phyloP scores from a whole-genome alignment of 768 basidiomycete species.

The Boletus reticulatus region DNA sequence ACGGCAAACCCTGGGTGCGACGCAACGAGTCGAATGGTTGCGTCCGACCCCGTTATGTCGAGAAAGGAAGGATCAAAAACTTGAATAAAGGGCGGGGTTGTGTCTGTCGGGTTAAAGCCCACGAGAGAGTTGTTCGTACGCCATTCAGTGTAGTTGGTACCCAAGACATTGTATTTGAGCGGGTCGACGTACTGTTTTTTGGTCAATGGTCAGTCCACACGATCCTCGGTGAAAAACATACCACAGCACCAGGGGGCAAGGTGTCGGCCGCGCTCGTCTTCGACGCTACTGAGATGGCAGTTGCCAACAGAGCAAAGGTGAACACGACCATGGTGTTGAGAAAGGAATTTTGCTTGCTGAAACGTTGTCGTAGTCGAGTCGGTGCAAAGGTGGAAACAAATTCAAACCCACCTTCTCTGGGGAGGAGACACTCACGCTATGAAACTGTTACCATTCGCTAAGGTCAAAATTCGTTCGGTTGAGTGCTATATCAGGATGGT shows the following conservation, averaged over 20 bases:
- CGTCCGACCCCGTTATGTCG: conserved; percentile 51
- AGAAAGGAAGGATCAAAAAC: conserved; percentile 55
- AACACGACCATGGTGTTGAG: not conserved
- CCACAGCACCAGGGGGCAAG: conserved; percentile 24
- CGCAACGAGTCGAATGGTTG: conserved; percentile 60
- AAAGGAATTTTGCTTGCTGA: not conserved
- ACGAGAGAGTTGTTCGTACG: conserved; percentile 36
- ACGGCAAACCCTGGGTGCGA: conserved; percentile 65
- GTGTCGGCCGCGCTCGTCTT: not conserved
- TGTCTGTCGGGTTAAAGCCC: conserved; percentile 62
- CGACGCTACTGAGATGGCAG: not conserved
- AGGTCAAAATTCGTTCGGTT: too few relatives aligned
- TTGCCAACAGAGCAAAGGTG: conserved; percentile 1
- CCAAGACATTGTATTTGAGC: conserved; percentile 49
- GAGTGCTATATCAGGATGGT: too few relatives aligned
- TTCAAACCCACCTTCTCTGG: too few relatives aligned
- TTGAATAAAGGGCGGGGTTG: conserved; percentile 58
- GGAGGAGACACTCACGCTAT: too few relatives aligned
- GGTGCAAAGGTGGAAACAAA: too few relatives aligned
- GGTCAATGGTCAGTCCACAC: not conserved
- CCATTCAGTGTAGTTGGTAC: conserved; percentile 39
- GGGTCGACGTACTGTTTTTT: conserved; percentile 48
- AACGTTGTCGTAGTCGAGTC: too few relatives aligned
- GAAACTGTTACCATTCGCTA: too few relatives aligned
- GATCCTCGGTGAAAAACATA: conserved; percentile 4